These are phyloP conservation scores for Dimargaris verticillata DNA, from an alignment of 192 early-diverging fungal genomes.

Conservation along the genomic window DNA sequence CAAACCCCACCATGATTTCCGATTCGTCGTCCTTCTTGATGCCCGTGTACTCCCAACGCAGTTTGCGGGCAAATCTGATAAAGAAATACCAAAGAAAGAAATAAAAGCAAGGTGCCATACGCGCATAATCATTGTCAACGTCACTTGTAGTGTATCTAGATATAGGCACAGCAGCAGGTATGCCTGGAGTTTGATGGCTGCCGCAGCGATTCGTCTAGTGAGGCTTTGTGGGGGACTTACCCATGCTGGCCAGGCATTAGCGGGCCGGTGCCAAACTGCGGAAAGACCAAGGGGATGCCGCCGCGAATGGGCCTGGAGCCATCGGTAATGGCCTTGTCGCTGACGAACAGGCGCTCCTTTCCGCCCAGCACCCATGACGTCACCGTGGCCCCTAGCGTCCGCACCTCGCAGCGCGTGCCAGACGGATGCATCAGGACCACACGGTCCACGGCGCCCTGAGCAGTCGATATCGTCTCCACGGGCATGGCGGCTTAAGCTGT, in stretches of 20 bases:
- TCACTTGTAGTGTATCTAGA: no score
- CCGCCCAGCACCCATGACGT: conserved; percentile 70
- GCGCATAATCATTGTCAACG: no score
- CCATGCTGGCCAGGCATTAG: conserved; percentile 30
- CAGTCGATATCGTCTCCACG: neutral
- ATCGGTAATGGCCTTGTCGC: conserved; percentile 60
- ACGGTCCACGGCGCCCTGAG: conserved; percentile 12
- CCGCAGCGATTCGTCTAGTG: no score
- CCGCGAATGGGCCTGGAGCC: conserved; percentile 88
- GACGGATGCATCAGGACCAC: conserved; percentile 19
- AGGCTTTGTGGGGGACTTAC: no score
- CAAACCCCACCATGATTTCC: conserved; percentile 18
- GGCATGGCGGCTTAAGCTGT: no score
- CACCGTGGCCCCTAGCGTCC: conserved; percentile 68
- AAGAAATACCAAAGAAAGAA: no score
- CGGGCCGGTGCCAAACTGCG: conserved; percentile 31
- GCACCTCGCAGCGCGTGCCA: conserved; percentile 19
- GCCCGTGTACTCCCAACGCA: conserved; percentile 19
- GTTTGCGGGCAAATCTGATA: conserved; percentile 33
- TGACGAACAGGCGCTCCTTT: conserved; percentile 74
- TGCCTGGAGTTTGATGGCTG: no score
- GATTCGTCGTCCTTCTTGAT: conserved; percentile 20
- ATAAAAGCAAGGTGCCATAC: no score
- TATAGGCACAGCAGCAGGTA: no score
- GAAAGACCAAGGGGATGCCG: conserved; percentile 42